A percentile compares a stretch with the other conserved stretches of the same genome.
phyloP scores from a whole-genome alignment of 345 rosid species.

The Camelina neglecta region DNA sequence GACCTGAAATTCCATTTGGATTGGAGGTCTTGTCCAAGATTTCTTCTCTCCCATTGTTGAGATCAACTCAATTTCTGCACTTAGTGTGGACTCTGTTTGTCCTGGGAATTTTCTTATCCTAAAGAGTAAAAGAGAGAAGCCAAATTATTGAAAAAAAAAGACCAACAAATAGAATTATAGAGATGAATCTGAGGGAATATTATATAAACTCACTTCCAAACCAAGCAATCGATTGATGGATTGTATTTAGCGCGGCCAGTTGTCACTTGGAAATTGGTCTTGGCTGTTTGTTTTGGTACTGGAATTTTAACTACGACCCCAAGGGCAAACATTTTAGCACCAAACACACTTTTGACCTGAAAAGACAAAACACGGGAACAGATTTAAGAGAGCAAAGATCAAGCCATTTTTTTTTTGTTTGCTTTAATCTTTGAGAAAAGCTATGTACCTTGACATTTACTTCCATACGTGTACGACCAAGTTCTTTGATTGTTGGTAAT shows the following conservation, averaged over 20 bases:
- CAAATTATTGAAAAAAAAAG: neutral
- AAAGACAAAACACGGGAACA: conserved; percentile 35
- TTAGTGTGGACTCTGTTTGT: conserved; percentile 95
- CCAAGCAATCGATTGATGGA: conserved; percentile 94
- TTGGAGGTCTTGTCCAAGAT: conserved; percentile 96
- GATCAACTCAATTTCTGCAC: conserved; percentile 96
- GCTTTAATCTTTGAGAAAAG: conserved; percentile 28
- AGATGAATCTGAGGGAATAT: neutral
- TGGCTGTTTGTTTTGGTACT: conserved; percentile 98
- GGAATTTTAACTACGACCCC: conserved; percentile 98
- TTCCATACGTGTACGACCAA: conserved; percentile 99
- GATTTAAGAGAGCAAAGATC: conserved; percentile 29
- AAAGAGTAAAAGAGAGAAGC: conserved; percentile 20
- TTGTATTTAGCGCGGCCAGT: conserved; percentile 97
- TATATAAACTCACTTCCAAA: conserved; percentile 89
- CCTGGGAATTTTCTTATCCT: conserved; percentile 99
- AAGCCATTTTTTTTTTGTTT: neutral
- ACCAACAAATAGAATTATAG: neutral
- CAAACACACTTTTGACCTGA: conserved; percentile 99
- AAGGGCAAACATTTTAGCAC: conserved; percentile 99
- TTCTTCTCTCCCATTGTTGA: conserved; percentile 95
- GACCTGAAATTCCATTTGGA: conserved; percentile 99
- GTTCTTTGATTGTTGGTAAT: conserved; percentile 96
- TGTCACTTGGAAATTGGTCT: conserved; percentile 96
- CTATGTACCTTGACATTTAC: conserved; percentile 86